phyloP scores from a whole-genome alignment of 345 rosid species.

The Kandelia obovata region DNA sequence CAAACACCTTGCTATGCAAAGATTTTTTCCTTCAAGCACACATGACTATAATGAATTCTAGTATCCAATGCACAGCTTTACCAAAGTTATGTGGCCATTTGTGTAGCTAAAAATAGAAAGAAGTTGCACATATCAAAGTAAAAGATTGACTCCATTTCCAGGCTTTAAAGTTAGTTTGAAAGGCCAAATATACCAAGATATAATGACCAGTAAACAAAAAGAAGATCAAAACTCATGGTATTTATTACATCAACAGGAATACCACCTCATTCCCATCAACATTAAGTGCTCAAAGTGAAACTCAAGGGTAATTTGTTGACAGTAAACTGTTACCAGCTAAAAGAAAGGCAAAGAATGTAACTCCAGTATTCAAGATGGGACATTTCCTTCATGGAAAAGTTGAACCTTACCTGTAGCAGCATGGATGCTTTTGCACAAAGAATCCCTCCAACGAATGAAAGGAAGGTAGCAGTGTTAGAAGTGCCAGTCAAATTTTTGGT shows the following conservation, averaged over 20 bases:
- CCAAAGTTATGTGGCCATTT: background rate
- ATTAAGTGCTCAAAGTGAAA: no score
- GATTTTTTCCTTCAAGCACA: background rate
- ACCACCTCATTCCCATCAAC: no score
- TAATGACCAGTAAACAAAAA: no score
- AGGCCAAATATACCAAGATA: no score
- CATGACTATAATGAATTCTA: background rate
- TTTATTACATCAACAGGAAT: no score
- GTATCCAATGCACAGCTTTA: background rate
- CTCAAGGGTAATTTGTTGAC: no score
- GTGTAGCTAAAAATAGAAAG: no score
- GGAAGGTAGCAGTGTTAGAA: slow-evolving; percentile 48
- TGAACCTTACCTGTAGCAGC: slow-evolving; percentile 72
- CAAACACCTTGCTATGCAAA: background rate
- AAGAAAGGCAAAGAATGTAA: no score
- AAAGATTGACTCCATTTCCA: background rate
- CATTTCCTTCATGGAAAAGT: background rate
- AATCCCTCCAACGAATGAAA: slow-evolving; percentile 78
- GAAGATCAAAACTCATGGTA: no score
- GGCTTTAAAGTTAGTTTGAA: background rate
- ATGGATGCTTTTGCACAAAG: slow-evolving; percentile 99
- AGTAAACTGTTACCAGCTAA: no score
- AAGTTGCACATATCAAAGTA: background rate
- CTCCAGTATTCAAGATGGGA: no score
- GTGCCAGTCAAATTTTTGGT: slow-evolving; percentile 53